Evolutionary conservation across 2,329 filamentous ascomycete genomes (phyloP).

Genomic region (Penicillium griseofulvum): DNA sequence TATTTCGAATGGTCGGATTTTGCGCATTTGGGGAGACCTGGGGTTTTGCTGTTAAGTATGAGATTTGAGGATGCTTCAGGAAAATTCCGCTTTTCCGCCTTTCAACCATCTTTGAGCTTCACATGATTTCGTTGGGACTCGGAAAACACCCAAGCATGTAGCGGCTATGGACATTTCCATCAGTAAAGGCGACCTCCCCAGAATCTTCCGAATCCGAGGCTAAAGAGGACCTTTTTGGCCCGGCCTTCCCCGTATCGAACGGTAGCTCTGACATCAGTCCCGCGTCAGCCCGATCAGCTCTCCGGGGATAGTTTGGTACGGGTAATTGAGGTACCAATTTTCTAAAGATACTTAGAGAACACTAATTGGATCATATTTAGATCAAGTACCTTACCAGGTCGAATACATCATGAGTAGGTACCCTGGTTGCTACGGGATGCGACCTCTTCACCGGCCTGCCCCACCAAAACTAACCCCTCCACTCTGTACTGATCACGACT

Average conservation of each 20-base stretch:
- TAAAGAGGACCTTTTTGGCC: constrained; percentile 15
- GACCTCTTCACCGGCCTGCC: constrained; percentile 25
- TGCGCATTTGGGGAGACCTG: constrained; percentile 7
- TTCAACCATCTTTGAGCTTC: background rate
- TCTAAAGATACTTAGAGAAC: background rate
- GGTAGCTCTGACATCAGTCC: constrained; percentile 40
- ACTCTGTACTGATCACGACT: constrained; percentile 22
- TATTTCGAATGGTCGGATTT: constrained; percentile 16
- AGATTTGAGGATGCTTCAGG: constrained; percentile 4
- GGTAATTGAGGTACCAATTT: background rate
- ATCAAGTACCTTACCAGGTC: constrained; percentile 4
- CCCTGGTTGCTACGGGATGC: constrained; percentile 7
- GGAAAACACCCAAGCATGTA: constrained; percentile 1
- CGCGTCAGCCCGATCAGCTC: constrained; percentile 41
- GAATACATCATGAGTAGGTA: constrained; percentile 16
- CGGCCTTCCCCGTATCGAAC: constrained; percentile 30
- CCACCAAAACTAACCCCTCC: constrained; percentile 25
- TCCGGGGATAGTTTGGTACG: constrained; percentile 25
- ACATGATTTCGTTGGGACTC: background rate
- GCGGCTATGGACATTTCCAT: constrained; percentile 21
- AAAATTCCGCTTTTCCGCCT: background rate
- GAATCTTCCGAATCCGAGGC: constrained; percentile 28
- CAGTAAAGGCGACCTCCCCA: constrained; percentile 25
- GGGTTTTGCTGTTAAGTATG: background rate
- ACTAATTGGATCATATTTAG: background rate